Percentiles rank a stretch among this genome's conserved stretches.
Conservation (phyloP, 305 asterid genomes). For the Fraxinus angustifolia region DNA sequence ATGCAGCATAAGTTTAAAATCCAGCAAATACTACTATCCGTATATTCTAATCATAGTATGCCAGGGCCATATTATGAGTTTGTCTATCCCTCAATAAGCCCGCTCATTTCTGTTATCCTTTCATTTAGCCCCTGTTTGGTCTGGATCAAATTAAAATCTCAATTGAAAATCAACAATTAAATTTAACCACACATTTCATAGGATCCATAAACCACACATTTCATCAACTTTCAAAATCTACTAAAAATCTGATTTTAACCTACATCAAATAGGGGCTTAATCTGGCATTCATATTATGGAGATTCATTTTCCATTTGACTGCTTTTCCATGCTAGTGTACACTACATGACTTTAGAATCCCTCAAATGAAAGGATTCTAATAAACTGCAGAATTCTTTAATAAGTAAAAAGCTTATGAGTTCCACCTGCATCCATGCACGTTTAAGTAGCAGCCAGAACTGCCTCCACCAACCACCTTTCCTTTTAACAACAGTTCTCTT, state of each 20-base stretch:
- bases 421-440: constrained; percentile 99
- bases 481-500: constrained; percentile 42
- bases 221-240: not conserved
- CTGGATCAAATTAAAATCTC: not conserved
- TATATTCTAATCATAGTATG: not conserved
- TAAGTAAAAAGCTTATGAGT: constrained; percentile 9
- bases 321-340: not conserved
- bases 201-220: not conserved
- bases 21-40: constrained; percentile 6
- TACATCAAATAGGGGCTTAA: not conserved
- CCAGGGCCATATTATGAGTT: not conserved
- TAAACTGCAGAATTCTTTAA: not conserved
- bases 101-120: not conserved
- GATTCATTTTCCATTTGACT: constrained; percentile 1
- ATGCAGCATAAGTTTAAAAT: constrained; percentile 4
- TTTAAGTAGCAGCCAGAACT: constrained; percentile 72
- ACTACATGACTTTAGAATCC: constrained; percentile 3
- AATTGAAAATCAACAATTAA: not conserved
- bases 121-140: not conserved
- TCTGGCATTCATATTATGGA: not conserved
- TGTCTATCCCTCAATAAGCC: not conserved
- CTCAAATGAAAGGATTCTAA: not conserved
- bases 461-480: constrained; percentile 91
- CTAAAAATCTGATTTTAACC: not conserved
- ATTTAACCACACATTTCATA: not conserved